A percentile compares a stretch with the other conserved stretches of the same genome.
phyloP scores from a whole-genome alignment of 129 eudicot genomes.

The Ambrosia trifida region DNA sequence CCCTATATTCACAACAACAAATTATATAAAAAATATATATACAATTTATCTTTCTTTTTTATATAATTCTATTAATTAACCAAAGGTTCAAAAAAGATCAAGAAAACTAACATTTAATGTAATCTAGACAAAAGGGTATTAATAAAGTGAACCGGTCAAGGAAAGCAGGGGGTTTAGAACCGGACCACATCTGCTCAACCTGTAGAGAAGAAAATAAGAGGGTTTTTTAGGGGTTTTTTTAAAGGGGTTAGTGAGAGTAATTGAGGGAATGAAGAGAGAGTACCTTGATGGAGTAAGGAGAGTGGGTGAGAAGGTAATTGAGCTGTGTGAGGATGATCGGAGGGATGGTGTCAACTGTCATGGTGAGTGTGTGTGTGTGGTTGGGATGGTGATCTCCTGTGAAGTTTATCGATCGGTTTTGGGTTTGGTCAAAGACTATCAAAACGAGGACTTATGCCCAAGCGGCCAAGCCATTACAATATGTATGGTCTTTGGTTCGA shows the following conservation, averaged over 20 bases:
- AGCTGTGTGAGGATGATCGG: constrained; percentile 77
- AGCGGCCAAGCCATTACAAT: too few species aligned
- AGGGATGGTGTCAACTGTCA: constrained; percentile 74
- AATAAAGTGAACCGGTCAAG: constrained; percentile 77
- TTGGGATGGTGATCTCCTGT: constrained; percentile 8
- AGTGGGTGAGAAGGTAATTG: constrained; percentile 62
- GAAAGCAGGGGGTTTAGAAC: constrained; percentile 53
- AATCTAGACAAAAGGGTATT: constrained; percentile 89
- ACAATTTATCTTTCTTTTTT: too few species aligned
- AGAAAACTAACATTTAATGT: constrained; percentile 56
- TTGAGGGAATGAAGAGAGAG: neutral
- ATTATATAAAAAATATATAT: neutral
- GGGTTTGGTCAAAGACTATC: neutral
- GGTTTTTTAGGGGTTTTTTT: too few species aligned
- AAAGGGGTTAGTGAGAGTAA: constrained; percentile 25
- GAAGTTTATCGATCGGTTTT: constrained; percentile 13
- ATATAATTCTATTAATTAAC: neutral
- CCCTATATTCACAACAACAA: constrained; percentile 47
- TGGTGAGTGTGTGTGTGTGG: neutral
- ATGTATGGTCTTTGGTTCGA: too few species aligned
- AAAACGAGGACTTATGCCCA: too few species aligned
- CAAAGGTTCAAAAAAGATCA: neutral
- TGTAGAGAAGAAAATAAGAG: constrained; percentile 20
- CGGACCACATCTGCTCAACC: constrained; percentile 91
- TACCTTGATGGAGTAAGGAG: constrained; percentile 86